Percentiles rank a stretch among this genome's conserved stretches.
These are phyloP conservation scores for Pseudoturritis turrita DNA, from an alignment of 345 rosid species.

Conservation along the genomic window DNA sequence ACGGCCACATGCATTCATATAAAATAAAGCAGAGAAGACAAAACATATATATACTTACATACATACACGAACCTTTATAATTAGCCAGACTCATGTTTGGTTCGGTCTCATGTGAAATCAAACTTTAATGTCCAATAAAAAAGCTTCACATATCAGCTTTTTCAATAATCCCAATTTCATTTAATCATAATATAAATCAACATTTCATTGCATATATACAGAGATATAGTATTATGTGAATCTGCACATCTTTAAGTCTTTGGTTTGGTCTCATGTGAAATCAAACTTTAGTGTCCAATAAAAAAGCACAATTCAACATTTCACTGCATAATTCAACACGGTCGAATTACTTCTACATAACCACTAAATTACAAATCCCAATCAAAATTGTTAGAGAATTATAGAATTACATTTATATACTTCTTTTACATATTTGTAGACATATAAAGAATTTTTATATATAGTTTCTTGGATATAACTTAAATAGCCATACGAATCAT, in stretches of 20 bases:
- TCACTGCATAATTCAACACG: too few species aligned
- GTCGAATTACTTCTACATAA: too few species aligned
- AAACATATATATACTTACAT: not conserved
- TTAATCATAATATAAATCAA: not conserved
- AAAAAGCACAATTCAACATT: too few species aligned
- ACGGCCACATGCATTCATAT: constrained; percentile 20
- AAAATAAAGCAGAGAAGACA: constrained; percentile 10
- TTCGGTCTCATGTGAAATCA: constrained; percentile 32
- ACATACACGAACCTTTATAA: not conserved
- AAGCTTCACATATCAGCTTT: constrained; percentile 11
- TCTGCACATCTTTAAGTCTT: not conserved
- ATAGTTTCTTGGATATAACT: not conserved
- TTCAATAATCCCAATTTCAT: not conserved
- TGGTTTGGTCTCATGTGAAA: constrained; percentile 23
- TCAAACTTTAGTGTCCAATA: constrained; percentile 11
- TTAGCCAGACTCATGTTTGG: constrained; percentile 12
- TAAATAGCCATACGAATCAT: not conserved
- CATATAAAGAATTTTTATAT: not conserved
- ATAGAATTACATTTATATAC: not conserved
- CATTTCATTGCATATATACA: not conserved
- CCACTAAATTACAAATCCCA: not conserved
- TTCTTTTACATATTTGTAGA: not conserved
- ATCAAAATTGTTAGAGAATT: not conserved
- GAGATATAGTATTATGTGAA: not conserved
- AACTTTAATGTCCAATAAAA: constrained; percentile 15